Base-by-base conservation (phyloP, 2,329 filamentous ascomycete genomes). In the Colletotrichum brevisporum region DNA sequence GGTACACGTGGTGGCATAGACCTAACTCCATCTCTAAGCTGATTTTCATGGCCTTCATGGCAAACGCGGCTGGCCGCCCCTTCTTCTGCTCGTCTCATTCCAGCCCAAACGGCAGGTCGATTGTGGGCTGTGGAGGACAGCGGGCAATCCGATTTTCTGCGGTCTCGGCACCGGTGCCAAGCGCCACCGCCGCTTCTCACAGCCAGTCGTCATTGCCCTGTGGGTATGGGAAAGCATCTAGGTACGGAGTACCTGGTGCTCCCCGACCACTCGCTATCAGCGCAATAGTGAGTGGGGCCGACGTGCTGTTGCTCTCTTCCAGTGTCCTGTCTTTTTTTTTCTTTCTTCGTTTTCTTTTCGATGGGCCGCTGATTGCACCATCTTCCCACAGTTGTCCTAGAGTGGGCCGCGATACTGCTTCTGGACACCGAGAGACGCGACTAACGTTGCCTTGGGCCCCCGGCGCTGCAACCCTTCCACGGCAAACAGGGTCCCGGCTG, bases 161-260 rank as follows among this genome's bases (percentile, higher is more conserved):
- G 66, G 55, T 69, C 66, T 69, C 62, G 66, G 66, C 62, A 60
- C 43, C 50, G 43, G 21, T 54, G 65, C 65, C 65, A 64, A 60
- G 55, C 41, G 31, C 24, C 50, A 52, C 57, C 36, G 45, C 31
- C 27, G 52, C 58, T 43, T 6, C 55, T 48, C 39, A 50, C 57
- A 62, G 43, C 64, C 64, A 67, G 63, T 67, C 51, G 58, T 43
- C 31, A 31, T 53, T 36, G 36, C 41, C 10, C 41, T 15, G 60
- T 54, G 60, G 53, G 60, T 53, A 24, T 62, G 48, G 60, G 60
- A 50, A 18, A 24, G 50, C 18, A 26, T 16, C n/a, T 26, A 3
- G 21, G 8, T 10, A 60, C 57, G 31, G 15, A 18, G 6, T 48
- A 43, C 41, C 13, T n/a, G 16, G 41, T 43, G 41, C 41, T 15